A percentile compares a stretch with the other conserved stretches of the same genome.
These are phyloP conservation scores for Ustilago xerochloae DNA, from an alignment of 1,284 basidiomycete genomes.

Conservation along the genomic window DNA sequence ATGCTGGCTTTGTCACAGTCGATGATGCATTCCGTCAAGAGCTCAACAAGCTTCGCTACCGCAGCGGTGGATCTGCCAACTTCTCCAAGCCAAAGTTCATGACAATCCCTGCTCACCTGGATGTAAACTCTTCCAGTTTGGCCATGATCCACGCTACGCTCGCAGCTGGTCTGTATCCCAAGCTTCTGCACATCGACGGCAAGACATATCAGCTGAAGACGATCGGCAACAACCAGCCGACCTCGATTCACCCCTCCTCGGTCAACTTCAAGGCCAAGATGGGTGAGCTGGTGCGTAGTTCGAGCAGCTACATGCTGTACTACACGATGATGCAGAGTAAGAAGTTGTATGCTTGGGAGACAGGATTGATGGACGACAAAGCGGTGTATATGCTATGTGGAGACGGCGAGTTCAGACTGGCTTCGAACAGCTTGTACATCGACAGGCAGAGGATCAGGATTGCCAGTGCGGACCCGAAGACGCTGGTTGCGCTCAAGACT, in stretches of 20 bases:
- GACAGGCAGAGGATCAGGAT: slow-evolving; percentile 87
- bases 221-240: slow-evolving; percentile 85
- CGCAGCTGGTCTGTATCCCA: slow-evolving; percentile 89
- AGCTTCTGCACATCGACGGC: slow-evolving; percentile 80
- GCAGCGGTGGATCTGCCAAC: slow-evolving; percentile 66
- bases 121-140: slow-evolving; percentile 76
- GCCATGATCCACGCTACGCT: slow-evolving; percentile 84
- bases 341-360: slow-evolving; percentile 94
- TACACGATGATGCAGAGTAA: slow-evolving; percentile 80
- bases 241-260: slow-evolving; percentile 85
- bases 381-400: slow-evolving; percentile 88
- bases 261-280: slow-evolving; percentile 57
- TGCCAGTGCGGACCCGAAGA: slow-evolving; percentile 74
- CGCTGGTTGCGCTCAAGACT: slow-evolving; percentile 82
- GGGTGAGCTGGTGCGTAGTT: slow-evolving; percentile 32
- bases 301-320: slow-evolving; percentile 52
- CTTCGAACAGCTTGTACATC: slow-evolving; percentile 78
- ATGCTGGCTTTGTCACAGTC: slow-evolving; percentile 84
- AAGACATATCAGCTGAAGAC: slow-evolving; percentile 77
- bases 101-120: slow-evolving; percentile 75
- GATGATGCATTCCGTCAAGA: slow-evolving; percentile 77
- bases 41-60: slow-evolving; percentile 74
- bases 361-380: slow-evolving; percentile 85
- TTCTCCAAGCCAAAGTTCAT: slow-evolving; percentile 78
- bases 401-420: slow-evolving; percentile 87